phyloP scores from a whole-genome alignment of 2,329 filamentous ascomycete genomes.

The Colletotrichum simmondsii region DNA sequence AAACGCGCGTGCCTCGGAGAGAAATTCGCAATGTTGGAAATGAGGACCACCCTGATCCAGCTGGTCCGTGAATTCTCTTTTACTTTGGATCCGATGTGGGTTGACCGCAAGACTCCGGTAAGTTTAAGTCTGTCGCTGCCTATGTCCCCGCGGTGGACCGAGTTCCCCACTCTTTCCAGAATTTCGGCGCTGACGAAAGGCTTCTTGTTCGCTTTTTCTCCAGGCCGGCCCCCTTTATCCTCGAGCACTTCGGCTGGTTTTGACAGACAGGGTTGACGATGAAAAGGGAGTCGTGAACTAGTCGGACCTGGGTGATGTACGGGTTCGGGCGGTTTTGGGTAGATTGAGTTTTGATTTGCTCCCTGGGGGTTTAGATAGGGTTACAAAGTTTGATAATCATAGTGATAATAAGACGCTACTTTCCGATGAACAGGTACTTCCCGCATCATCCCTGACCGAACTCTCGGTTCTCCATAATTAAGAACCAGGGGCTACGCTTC shows the following conservation, averaged over 20 bases:
- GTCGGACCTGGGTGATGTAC: background rate
- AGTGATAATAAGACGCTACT: background rate
- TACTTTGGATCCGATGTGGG: constrained; percentile 45
- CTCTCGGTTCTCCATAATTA: background rate
- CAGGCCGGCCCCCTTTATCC: constrained; percentile 32
- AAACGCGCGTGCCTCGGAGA: constrained; percentile 52
- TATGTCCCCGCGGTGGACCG: background rate
- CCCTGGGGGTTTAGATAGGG: constrained; percentile 3
- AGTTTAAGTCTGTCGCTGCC: constrained; percentile 15
- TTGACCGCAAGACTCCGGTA: constrained; percentile 46
- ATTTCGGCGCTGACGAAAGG: constrained; percentile 14
- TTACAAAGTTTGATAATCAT: constrained; percentile 5
- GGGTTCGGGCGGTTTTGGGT: constrained; percentile 1
- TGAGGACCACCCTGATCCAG: constrained; percentile 46
- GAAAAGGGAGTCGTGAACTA: background rate
- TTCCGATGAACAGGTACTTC: background rate
- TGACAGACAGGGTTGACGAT: constrained; percentile 10
- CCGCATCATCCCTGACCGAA: background rate
- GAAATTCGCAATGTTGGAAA: constrained; percentile 50
- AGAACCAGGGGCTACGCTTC: constrained; percentile 19
- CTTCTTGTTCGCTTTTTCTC: background rate
- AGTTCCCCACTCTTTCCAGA: background rate
- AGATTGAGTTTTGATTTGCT: constrained; percentile 3
- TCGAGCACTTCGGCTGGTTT: constrained; percentile 22
- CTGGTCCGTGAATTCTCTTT: constrained; percentile 43